phyloP scores from a whole-genome alignment of 2,329 filamentous ascomycete species.

The Pseudogymnoascus sp. region DNA sequence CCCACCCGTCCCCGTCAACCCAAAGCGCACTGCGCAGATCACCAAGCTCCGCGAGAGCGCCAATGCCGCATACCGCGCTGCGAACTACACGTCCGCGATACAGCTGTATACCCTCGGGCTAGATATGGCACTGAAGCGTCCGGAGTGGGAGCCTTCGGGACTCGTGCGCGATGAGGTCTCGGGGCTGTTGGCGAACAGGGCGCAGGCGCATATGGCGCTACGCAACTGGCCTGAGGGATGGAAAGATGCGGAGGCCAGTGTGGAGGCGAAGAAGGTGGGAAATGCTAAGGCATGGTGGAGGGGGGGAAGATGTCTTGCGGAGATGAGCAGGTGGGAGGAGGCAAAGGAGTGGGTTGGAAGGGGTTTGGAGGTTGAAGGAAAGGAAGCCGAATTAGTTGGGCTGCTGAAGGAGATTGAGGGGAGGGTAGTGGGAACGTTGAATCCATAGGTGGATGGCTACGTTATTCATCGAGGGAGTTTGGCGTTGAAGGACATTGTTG shows the following conservation, averaged over 20 bases:
- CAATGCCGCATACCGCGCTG: conserved; percentile 74
- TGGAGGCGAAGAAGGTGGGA: conserved; percentile 75
- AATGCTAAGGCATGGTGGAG: conserved; percentile 97
- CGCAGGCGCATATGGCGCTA: conserved; percentile 80
- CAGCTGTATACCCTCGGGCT: conserved; percentile 78
- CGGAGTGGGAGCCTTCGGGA: conserved; percentile 78
- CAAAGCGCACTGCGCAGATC: conserved; percentile 80
- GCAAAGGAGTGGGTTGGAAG: conserved; percentile 67
- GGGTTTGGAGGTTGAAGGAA: conserved; percentile 75
- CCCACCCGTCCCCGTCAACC: conserved; percentile 83
- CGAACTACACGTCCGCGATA: conserved; percentile 63
- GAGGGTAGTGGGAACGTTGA: conserved; percentile 27
- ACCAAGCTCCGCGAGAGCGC: conserved; percentile 84
- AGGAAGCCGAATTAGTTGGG: conserved; percentile 53
- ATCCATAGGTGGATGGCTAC: not conserved
- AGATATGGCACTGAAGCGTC: conserved; percentile 75
- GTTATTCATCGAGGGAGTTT: not conserved
- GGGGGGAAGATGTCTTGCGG: conserved; percentile 70
- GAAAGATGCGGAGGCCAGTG: conserved; percentile 79
- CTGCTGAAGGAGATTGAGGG: conserved; percentile 55
- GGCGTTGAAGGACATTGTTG: conserved; percentile 7
- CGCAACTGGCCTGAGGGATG: conserved; percentile 76
- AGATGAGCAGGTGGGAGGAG: conserved; percentile 85
- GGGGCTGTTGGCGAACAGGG: conserved; percentile 73
- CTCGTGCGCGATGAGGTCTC: conserved; percentile 79